phyloP scores from a whole-genome alignment of 371 early-diverging fungal species.

The Syncephalastrum sp. region DNA sequence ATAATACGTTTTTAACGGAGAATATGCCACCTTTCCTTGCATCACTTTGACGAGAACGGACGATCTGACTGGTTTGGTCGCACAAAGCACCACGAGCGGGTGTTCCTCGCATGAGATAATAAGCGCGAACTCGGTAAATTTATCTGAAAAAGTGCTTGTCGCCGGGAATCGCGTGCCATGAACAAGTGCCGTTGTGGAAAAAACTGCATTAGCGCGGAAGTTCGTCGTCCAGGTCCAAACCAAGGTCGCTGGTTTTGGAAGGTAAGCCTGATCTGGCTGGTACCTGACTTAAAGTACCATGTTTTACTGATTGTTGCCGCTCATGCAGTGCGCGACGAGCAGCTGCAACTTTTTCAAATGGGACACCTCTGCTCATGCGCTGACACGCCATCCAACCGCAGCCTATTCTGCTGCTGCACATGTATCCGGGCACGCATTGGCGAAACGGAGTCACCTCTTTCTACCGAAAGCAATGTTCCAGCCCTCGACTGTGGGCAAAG shows the following conservation, averaged over 20 bases:
- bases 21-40: too few species aligned
- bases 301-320: not conserved
- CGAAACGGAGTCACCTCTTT: slow-evolving; percentile 1
- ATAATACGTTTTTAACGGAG: too few species aligned
- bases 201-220: slow-evolving; percentile 2
- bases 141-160: too few species aligned
- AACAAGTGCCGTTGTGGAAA: slow-evolving; percentile 11
- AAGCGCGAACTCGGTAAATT: too few species aligned
- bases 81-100: too few species aligned
- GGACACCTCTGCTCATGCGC: slow-evolving; percentile 32
- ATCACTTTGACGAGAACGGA: too few species aligned
- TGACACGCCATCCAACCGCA: slow-evolving; percentile 18
- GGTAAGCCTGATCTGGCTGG: slow-evolving; percentile 11
- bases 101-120: too few species aligned
- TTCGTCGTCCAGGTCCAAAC: slow-evolving; percentile 15
- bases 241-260: slow-evolving; percentile 39
- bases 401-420: slow-evolving; percentile 15
- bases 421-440: not conserved
- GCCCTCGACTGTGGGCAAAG: too few species aligned
- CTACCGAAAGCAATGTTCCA: too few species aligned
- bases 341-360: slow-evolving; percentile 31
- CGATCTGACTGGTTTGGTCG: too few species aligned
- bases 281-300: not conserved
- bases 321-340: slow-evolving; percentile 28
- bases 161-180: too few species aligned